Evolutionary conservation across 2,329 filamentous ascomycete genomes (phyloP).

Genomic region (Trichoderma sp.): DNA sequence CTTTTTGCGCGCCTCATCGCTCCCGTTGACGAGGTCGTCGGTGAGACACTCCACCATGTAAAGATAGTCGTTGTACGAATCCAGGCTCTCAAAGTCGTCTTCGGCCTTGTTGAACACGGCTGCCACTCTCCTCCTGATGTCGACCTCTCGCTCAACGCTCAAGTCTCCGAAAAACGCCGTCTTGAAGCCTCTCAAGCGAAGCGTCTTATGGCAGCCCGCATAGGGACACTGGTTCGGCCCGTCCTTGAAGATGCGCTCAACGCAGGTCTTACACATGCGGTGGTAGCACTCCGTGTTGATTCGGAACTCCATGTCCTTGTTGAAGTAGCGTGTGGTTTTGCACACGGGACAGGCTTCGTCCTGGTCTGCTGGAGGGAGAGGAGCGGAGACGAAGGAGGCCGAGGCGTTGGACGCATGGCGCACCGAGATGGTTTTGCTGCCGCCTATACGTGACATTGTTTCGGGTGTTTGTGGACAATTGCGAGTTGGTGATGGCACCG

Average conservation of each 20-base stretch:
- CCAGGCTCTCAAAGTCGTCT: conserved; percentile 83
- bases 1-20: conserved; percentile 56
- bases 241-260: conserved; percentile 87
- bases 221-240: conserved; percentile 92
- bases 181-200: conserved; percentile 81
- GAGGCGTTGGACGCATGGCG: conserved; percentile 25
- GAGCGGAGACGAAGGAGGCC: conserved; percentile 19
- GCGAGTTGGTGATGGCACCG: not conserved
- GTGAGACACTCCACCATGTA: conserved; percentile 88
- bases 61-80: conserved; percentile 89
- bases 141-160: conserved; percentile 84
- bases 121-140: conserved; percentile 78
- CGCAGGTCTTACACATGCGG: conserved; percentile 96
- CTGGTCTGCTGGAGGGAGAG: conserved; percentile 27
- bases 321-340: conserved; percentile 94
- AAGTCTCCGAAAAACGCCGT: conserved; percentile 89
- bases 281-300: conserved; percentile 99
- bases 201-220: conserved; percentile 79
- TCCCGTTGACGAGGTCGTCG: conserved; percentile 76
- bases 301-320: conserved; percentile 88
- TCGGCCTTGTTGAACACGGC: conserved; percentile 81
- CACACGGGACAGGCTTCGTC: conserved; percentile 91
- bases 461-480: not conserved
- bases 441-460: conserved; percentile 29
- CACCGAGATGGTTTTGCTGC: conserved; percentile 29